Percentiles rank a stretch among this genome's conserved stretches.
Evolutionary conservation across 805 yeast genomes (phyloP).

Genomic region (Priceomyces castillae): DNA sequence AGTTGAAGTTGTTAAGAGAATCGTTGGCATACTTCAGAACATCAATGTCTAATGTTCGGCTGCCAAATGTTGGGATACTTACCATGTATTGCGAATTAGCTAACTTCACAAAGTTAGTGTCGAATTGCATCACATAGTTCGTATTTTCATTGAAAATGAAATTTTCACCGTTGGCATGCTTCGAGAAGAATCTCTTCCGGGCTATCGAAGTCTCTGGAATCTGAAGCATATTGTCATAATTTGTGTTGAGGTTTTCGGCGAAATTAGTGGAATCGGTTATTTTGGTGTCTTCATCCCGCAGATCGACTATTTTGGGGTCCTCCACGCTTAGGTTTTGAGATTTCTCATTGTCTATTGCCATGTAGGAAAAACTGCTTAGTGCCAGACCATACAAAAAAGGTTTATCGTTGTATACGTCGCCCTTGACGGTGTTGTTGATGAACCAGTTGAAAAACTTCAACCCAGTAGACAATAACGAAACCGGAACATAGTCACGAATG

Average conservation of each 20-base stretch:
- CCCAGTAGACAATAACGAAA: conserved; percentile 46
- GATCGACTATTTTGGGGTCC: conserved; percentile 1
- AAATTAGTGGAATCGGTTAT: conserved; percentile 9
- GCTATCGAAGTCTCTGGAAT: conserved; percentile 34
- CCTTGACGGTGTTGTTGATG: conserved; percentile 63
- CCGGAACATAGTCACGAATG: conserved; percentile 56
- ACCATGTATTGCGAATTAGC: conserved; percentile 50
- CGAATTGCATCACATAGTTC: conserved; percentile 50
- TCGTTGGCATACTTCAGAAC: conserved; percentile 44
- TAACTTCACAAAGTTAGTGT: conserved; percentile 51
- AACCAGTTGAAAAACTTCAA: conserved; percentile 53
- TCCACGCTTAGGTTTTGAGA: neutral
- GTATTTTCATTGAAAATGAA: conserved; percentile 39
- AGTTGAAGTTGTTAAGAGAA: conserved; percentile 44
- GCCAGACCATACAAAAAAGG: conserved; percentile 66
- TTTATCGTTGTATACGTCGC: conserved; percentile 56
- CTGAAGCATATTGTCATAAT: conserved; percentile 17
- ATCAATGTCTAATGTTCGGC: conserved; percentile 45
- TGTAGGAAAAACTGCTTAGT: conserved; percentile 52
- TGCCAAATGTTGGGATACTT: conserved; percentile 45
- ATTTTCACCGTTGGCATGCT: conserved; percentile 22
- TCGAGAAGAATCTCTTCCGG: conserved; percentile 44
- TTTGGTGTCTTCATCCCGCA: conserved; percentile 1
- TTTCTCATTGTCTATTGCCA: conserved; percentile 27
- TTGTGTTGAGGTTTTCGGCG: conserved; percentile 26